Percentiles rank a stretch among this genome's conserved stretches.
These are phyloP conservation scores for Entomortierella lignicola DNA, from an alignment of 192 early-diverging fungal genomes.

Conservation along the genomic window DNA sequence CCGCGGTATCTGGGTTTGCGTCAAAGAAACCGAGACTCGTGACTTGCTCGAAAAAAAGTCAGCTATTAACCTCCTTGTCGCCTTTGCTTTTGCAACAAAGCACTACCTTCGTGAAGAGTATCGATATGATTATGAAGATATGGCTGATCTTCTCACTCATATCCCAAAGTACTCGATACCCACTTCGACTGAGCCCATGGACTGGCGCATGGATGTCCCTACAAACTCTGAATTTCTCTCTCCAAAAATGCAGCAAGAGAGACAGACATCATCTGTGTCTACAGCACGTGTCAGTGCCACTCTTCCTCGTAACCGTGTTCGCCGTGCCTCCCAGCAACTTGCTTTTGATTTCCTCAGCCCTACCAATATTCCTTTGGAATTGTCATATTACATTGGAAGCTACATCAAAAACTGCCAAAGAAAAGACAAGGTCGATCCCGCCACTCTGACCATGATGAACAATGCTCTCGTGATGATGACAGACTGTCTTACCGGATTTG, in stretches of 20 bases:
- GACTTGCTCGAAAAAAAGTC: slow-evolving; percentile 75
- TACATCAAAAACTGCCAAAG: slow-evolving; percentile 57
- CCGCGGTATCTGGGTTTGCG: slow-evolving; percentile 79
- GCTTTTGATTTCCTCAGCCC: slow-evolving; percentile 41
- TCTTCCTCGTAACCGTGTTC: background rate
- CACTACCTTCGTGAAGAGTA: slow-evolving; percentile 86
- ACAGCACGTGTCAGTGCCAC: background rate
- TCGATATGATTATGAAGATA: slow-evolving; percentile 74
- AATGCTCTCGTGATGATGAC: slow-evolving; percentile 61
- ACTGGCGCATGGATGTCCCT: slow-evolving; percentile 40
- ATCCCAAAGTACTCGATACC: slow-evolving; percentile 69
- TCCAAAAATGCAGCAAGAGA: background rate
- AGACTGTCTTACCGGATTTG: slow-evolving; percentile 74
- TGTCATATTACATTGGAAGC: slow-evolving; percentile 71
- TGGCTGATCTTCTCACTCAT: slow-evolving; percentile 72
- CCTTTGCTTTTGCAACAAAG: slow-evolving; percentile 84
- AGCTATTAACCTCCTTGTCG: slow-evolving; percentile 81
- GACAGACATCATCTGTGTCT: background rate
- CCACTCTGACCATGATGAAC: slow-evolving; percentile 60
- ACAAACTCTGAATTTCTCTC: background rate
- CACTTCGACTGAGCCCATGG: slow-evolving; percentile 46
- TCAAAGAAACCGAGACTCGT: slow-evolving; percentile 59
- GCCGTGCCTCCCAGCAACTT: slow-evolving; percentile 1
- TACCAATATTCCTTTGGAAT: slow-evolving; percentile 66
- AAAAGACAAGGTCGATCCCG: slow-evolving; percentile 59